These are phyloP conservation scores for Solanum hybrid DNA, from an alignment of 305 asterid species.

Conservation along the genomic window DNA sequence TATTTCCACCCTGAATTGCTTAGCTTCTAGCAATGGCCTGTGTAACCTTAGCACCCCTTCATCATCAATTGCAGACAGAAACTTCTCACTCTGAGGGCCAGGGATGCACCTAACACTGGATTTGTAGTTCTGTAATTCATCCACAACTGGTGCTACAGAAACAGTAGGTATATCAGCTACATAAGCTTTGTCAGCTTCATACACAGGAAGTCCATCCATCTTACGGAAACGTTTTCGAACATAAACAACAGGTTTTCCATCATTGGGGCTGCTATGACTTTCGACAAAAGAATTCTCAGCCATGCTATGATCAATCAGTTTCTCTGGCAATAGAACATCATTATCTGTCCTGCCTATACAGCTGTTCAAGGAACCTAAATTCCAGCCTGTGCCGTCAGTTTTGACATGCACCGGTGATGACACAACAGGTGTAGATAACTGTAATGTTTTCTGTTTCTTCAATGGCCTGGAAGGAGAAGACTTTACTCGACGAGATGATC, in stretches of 20 bases:
- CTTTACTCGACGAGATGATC: slow-evolving; percentile 66
- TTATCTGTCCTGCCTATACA: slow-evolving; percentile 20
- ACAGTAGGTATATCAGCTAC: slow-evolving; percentile 19
- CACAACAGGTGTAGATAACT: slow-evolving; percentile 25
- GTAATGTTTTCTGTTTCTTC: slow-evolving; percentile 43
- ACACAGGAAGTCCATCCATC: slow-evolving; percentile 20
- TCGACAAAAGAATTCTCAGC: slow-evolving; percentile 27
- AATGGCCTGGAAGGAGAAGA: slow-evolving; percentile 40
- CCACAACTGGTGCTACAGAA: slow-evolving; percentile 13
- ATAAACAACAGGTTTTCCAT: slow-evolving; percentile 44
- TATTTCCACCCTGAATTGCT: slow-evolving; percentile 32
- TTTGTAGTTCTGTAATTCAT: slow-evolving; percentile 14
- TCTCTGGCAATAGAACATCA: slow-evolving; percentile 31
- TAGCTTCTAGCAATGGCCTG: slow-evolving; percentile 27
- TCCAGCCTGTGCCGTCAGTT: slow-evolving; percentile 30
- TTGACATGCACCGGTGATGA: slow-evolving; percentile 33
- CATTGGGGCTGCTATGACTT: slow-evolving; percentile 28
- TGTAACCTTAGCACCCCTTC: slow-evolving; percentile 31
- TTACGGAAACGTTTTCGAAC: slow-evolving; percentile 54
- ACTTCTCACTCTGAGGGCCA: slow-evolving; percentile 19
- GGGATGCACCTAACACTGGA: slow-evolving; percentile 7
- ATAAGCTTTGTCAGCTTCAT: slow-evolving; percentile 30
- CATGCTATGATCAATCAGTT: slow-evolving; percentile 21
- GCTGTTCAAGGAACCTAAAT: slow-evolving; percentile 21
- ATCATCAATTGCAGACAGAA: slow-evolving; percentile 36